Conservation (phyloP, 257 asterid species). For the Gentiana dahurica region DNA sequence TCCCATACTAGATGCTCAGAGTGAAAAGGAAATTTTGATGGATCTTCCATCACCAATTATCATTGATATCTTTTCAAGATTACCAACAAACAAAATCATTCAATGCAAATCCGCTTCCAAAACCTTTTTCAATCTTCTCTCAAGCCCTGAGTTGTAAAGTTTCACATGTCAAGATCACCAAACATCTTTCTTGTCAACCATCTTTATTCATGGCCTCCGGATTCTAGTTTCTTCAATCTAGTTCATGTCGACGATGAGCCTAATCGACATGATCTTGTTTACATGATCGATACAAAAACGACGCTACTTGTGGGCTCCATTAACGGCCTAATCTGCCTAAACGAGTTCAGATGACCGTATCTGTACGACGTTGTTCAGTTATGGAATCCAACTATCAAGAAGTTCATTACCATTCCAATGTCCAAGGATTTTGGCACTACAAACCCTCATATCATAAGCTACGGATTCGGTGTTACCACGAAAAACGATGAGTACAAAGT, state of each 20-base stretch:
- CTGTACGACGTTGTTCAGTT: conserved; percentile 16
- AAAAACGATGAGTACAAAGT: conserved; percentile 19
- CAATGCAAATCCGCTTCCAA: conserved; percentile 26
- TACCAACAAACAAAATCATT: conserved; percentile 23
- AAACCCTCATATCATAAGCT: conserved; percentile 17
- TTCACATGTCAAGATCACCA: conserved; percentile 21
- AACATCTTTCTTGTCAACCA: conserved; percentile 28
- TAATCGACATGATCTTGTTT: conserved; percentile 4
- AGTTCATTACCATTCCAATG: conserved; percentile 19
- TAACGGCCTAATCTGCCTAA: conserved; percentile 25
- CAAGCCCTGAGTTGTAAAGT: conserved; percentile 15
- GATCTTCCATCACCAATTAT: conserved; percentile 26
- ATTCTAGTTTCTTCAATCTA: conserved; percentile 4
- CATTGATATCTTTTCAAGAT: conserved; percentile 24
- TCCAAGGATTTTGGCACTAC: conserved; percentile 6
- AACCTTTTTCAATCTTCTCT: conserved; percentile 20
- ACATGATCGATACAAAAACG: background rate
- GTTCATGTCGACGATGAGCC: conserved; percentile 18
- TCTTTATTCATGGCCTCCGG: background rate
- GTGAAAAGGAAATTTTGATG: background rate
- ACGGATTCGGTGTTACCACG: conserved; percentile 25
- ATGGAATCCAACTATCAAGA: conserved; percentile 38
- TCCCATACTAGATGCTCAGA: no score
- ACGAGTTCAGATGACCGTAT: conserved; percentile 5
- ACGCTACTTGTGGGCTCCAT: conserved; percentile 25